These are phyloP conservation scores for Camelina hispida DNA, from an alignment of 345 rosid species.

Conservation along the genomic window DNA sequence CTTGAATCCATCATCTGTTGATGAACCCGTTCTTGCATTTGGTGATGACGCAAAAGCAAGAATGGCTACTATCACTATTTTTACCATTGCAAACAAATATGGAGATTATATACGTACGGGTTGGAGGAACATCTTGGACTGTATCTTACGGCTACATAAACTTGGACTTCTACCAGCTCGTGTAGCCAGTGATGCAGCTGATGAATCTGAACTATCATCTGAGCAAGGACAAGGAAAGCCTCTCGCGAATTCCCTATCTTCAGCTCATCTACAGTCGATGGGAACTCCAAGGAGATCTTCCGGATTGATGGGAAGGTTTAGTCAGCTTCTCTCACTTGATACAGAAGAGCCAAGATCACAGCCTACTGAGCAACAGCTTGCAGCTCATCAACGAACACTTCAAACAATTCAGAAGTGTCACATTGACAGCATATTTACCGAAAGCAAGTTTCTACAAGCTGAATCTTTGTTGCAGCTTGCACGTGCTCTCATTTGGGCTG, in stretches of 20 bases:
- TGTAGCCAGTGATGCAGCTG: slow-evolving; percentile 97
- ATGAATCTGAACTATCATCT: slow-evolving; percentile 84
- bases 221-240: slow-evolving; percentile 90
- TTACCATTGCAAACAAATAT: slow-evolving; percentile 96
- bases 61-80: slow-evolving; percentile 94
- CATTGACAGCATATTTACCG: slow-evolving; percentile 94
- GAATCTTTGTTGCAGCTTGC: slow-evolving; percentile 94
- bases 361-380: slow-evolving; percentile 97
- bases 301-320: slow-evolving; percentile 98
- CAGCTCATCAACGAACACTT: slow-evolving; percentile 96
- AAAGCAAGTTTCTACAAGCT: slow-evolving; percentile 96
- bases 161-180: slow-evolving; percentile 99
- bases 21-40: slow-evolving; percentile 95
- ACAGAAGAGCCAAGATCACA: slow-evolving; percentile 98
- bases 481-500: slow-evolving; percentile 94
- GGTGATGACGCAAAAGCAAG: slow-evolving; percentile 96
- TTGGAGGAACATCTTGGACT: slow-evolving; percentile 98
- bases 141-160: slow-evolving; percentile 92
- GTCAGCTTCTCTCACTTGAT: slow-evolving; percentile 98
- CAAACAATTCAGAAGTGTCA: slow-evolving; percentile 98
- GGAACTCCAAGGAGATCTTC: slow-evolving; percentile 97
- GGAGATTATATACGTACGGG: slow-evolving; percentile 94
- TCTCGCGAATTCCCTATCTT: slow-evolving; percentile 69
- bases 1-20: slow-evolving; percentile 80
- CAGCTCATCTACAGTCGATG: slow-evolving; percentile 76